Percentiles rank a stretch among this genome's conserved stretches.
phyloP scores from a whole-genome alignment of 192 early-diverging fungal genomes.

The Phlyctochytrium planicorne region DNA sequence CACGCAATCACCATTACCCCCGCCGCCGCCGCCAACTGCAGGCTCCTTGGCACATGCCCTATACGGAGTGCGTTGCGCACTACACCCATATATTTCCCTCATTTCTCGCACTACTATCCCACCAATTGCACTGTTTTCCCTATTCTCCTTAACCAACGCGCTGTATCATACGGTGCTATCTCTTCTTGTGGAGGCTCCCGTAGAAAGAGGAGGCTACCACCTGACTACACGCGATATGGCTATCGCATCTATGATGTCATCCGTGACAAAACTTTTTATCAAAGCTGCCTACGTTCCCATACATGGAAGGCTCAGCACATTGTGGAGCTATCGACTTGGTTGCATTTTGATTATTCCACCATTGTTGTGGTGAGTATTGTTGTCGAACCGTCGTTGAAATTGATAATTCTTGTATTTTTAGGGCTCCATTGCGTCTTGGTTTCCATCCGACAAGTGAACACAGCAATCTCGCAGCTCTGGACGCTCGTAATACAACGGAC shows the following conservation, averaged over 20 bases:
- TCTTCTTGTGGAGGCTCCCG: constrained; percentile 32
- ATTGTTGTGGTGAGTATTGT: constrained; percentile 22
- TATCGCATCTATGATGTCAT: constrained; percentile 22
- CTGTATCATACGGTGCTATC: constrained; percentile 38
- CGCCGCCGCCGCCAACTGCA: not conserved
- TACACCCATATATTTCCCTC: constrained; percentile 25
- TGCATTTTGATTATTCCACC: constrained; percentile 30
- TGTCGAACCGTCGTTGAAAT: not conserved
- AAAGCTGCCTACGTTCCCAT: constrained; percentile 37
- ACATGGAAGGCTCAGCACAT: constrained; percentile 32
- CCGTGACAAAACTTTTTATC: constrained; percentile 31
- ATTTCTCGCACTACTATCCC: constrained; percentile 22
- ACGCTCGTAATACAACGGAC: too few relatives aligned
- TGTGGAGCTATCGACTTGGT: constrained; percentile 32
- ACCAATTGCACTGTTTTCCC: constrained; percentile 28
- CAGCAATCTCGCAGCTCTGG: too few relatives aligned
- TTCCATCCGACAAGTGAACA: too few relatives aligned
- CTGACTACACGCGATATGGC: constrained; percentile 24
- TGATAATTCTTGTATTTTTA: not conserved
- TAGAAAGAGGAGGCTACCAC: constrained; percentile 29
- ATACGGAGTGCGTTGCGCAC: not conserved
- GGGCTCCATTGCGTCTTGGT: not conserved
- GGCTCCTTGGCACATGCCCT: not conserved
- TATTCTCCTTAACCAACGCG: constrained; percentile 31
- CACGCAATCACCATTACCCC: too few relatives aligned